Evolutionary conservation across 306 rosid genomes (phyloP).

Genomic region (Spatholobus suberectus): DNA sequence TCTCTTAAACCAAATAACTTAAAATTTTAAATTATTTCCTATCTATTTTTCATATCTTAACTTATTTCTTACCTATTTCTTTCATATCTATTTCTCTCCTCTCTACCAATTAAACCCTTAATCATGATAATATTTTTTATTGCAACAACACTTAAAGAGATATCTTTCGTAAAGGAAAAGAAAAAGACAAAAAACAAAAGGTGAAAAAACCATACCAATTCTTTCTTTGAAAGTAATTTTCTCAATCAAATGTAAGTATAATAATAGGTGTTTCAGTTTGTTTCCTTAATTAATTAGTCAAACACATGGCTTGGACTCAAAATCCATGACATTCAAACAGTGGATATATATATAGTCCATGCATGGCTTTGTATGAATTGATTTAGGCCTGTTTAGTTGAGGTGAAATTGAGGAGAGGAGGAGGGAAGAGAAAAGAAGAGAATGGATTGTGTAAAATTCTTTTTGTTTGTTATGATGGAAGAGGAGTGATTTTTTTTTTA

Average conservation of each 20-base stretch:
- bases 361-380: constrained; percentile 44
- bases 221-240: neutral
- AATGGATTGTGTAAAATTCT: too few relatives aligned
- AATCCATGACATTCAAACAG: constrained; percentile 34
- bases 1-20: too few relatives aligned
- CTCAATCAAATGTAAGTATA: neutral
- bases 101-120: too few relatives aligned
- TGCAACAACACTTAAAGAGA: neutral
- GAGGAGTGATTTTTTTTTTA: too few relatives aligned
- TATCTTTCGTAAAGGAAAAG: neutral
- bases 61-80: too few relatives aligned
- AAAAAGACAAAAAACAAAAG: neutral
- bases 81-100: too few relatives aligned
- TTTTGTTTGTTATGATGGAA: too few relatives aligned
- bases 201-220: neutral
- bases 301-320: constrained; percentile 45
- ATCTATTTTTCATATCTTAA: too few relatives aligned
- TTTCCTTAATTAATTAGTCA: neutral
- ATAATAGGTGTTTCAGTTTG: neutral
- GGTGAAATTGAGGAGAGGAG: too few relatives aligned
- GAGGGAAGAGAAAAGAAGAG: too few relatives aligned
- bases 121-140: neutral
- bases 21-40: too few relatives aligned
- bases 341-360: constrained; percentile 27
- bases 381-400: too few relatives aligned